Percentiles rank a stretch among this genome's conserved stretches.
Evolutionary conservation across 345 rosid genomes (phyloP).

Genomic region (Combretum micranthum): DNA sequence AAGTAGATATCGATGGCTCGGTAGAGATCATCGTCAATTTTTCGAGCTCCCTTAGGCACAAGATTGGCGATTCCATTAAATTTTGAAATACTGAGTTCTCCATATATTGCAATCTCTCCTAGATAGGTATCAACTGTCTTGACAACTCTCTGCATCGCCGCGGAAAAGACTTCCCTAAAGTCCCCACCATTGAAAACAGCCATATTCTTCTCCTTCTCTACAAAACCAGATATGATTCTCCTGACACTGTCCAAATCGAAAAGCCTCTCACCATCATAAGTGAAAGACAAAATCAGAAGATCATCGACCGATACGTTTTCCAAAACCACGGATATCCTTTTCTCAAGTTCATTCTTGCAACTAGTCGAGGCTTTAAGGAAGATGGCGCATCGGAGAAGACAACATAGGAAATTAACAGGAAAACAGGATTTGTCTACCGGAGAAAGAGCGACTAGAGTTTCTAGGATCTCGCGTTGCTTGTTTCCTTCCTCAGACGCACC

Average conservation of each 20-base stretch:
- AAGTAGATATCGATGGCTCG: constrained; percentile 81
- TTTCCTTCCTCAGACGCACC: constrained; percentile 26
- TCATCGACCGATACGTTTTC: constrained; percentile 74
- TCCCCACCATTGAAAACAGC: constrained; percentile 67
- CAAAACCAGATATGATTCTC: constrained; percentile 51
- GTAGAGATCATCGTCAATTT: constrained; percentile 72
- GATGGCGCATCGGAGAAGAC: constrained; percentile 73
- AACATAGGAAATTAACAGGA: constrained; percentile 71
- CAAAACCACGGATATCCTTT: constrained; percentile 48
- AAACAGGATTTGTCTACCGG: constrained; percentile 65
- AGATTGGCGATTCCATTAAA: constrained; percentile 77
- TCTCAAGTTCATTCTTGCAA: constrained; percentile 77
- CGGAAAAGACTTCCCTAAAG: constrained; percentile 36
- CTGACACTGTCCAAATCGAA: constrained; percentile 76
- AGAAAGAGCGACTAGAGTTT: constrained; percentile 52
- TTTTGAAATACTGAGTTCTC: constrained; percentile 61
- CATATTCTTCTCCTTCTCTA: constrained; percentile 73
- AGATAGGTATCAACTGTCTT: constrained; percentile 68
- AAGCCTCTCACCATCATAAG: constrained; percentile 72
- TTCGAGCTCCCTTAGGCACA: constrained; percentile 65
- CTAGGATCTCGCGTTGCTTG: constrained; percentile 52
- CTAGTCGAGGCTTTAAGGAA: constrained; percentile 45
- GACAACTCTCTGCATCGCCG: constrained; percentile 50
- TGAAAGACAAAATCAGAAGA: constrained; percentile 64
- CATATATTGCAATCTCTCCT: constrained; percentile 58